These are phyloP conservation scores for Chaetomium strumarium DNA, from an alignment of 2,329 filamentous ascomycete species.

Conservation along the genomic window DNA sequence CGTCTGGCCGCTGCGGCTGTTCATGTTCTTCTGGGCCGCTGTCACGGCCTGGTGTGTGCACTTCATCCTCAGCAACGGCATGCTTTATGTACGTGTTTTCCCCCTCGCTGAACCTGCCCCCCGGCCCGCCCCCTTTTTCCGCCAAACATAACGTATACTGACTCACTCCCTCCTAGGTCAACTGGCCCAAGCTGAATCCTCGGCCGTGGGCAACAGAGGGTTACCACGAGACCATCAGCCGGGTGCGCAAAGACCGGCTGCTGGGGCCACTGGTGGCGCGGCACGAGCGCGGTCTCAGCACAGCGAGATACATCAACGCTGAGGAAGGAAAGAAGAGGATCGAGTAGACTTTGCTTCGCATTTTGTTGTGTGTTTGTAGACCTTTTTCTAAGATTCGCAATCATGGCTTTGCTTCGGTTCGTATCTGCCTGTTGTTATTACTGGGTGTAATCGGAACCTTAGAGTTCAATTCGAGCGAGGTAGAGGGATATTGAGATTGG, in stretches of 20 bases:
- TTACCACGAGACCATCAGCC: slow-evolving; percentile 77
- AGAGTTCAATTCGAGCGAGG: no score
- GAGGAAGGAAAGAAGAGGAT: slow-evolving; percentile 99
- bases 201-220: slow-evolving; percentile 80
- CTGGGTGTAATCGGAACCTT: no score
- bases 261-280: slow-evolving; percentile 67
- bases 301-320: slow-evolving; percentile 72
- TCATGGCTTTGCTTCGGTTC: background rate
- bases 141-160: background rate
- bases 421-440: background rate
- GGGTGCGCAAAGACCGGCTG: slow-evolving; percentile 75
- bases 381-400: background rate
- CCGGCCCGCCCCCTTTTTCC: background rate
- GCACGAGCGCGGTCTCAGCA: slow-evolving; percentile 80
- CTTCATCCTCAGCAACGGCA: slow-evolving; percentile 79
- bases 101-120: slow-evolving; percentile 14
- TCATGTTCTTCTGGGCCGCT: slow-evolving; percentile 70
- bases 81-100: slow-evolving; percentile 75
- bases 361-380: background rate
- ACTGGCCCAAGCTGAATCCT: slow-evolving; percentile 96
- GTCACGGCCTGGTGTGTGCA: slow-evolving; percentile 65
- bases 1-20: slow-evolving; percentile 74
- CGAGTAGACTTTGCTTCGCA: slow-evolving; percentile 50
- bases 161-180: slow-evolving; percentile 56
- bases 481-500: no score